Conservation (phyloP, 1,139 yeast genomes). For the Nematodospora anomalae region DNA sequence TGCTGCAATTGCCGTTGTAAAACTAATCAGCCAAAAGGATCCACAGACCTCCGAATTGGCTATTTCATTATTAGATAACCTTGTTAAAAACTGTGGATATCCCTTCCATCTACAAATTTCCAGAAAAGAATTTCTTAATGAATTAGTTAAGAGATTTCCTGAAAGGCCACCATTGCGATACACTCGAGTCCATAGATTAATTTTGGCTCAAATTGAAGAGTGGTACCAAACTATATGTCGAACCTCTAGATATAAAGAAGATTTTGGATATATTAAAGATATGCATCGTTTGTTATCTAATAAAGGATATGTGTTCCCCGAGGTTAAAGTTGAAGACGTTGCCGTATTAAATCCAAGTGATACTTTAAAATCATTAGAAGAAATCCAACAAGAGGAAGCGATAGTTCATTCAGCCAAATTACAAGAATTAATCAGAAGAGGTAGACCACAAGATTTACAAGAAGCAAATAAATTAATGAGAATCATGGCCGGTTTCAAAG, state of each 20-base stretch:
- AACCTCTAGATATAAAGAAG: conserved; percentile 87
- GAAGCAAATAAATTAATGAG: conserved; percentile 97
- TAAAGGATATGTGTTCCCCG: conserved; percentile 92
- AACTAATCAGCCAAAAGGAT: conserved; percentile 77
- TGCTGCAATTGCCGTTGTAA: conserved; percentile 89
- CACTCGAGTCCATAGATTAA: conserved; percentile 77
- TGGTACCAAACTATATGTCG: conserved; percentile 97
- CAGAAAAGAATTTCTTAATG: conserved; percentile 90
- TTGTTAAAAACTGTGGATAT: conserved; percentile 97
- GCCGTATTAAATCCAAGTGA: conserved; percentile 95
- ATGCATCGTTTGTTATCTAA: conserved; percentile 89
- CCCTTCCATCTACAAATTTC: conserved; percentile 95
- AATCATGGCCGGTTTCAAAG: conserved; percentile 96
- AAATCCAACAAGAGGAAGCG: conserved; percentile 88
- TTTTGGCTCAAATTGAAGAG: conserved; percentile 90
- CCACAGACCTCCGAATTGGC: conserved; percentile 73
- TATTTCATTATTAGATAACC: conserved; percentile 66
- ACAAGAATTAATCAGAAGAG: conserved; percentile 93
- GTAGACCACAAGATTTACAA: conserved; percentile 91
- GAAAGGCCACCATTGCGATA: conserved; percentile 91
- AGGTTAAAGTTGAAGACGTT: conserved; percentile 83
- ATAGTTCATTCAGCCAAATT: conserved; percentile 92
- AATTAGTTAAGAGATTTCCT: conserved; percentile 88
- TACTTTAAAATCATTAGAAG: conserved; percentile 83
- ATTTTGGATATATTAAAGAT: conserved; percentile 86